Evolutionary conservation across 1,284 basidiomycete species (phyloP).

Genomic region (Malassezia equina): DNA sequence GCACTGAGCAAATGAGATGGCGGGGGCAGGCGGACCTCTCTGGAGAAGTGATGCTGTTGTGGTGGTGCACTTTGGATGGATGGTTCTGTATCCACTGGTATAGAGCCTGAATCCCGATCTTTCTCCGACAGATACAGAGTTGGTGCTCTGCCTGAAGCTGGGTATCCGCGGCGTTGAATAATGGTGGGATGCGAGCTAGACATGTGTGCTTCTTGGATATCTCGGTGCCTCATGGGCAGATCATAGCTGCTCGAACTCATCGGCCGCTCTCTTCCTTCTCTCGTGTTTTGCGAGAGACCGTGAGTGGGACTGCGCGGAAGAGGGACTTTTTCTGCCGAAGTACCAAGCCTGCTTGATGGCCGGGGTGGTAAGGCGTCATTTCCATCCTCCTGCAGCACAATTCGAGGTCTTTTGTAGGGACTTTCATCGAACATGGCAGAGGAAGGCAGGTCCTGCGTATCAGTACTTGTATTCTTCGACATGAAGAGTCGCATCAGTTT

Average conservation of each 20-base stretch:
- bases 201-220: background rate
- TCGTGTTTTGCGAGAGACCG: background rate
- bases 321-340: background rate
- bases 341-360: background rate
- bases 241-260: background rate
- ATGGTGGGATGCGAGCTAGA: conserved; percentile 10
- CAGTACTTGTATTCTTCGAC: background rate
- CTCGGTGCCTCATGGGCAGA: background rate
- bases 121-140: conserved; percentile 26
- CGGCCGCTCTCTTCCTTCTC: background rate
- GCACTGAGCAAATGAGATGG: conserved; percentile 18
- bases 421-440: background rate
- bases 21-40: conserved; percentile 18
- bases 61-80: conserved; percentile 33
- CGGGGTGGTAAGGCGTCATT: background rate
- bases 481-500: background rate
- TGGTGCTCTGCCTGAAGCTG: conserved; percentile 37
- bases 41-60: conserved; percentile 33
- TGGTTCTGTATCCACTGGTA: conserved; percentile 18
- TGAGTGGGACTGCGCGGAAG: background rate
- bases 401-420: background rate
- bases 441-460: background rate
- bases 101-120: conserved; percentile 9
- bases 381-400: background rate
- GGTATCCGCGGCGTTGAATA: conserved; percentile 37